Evolutionary conservation across 208 protist genomes (phyloP), one percentile per base, ranked within the genome.

Genomic region (Endotrypanum monterogeii): DNA sequence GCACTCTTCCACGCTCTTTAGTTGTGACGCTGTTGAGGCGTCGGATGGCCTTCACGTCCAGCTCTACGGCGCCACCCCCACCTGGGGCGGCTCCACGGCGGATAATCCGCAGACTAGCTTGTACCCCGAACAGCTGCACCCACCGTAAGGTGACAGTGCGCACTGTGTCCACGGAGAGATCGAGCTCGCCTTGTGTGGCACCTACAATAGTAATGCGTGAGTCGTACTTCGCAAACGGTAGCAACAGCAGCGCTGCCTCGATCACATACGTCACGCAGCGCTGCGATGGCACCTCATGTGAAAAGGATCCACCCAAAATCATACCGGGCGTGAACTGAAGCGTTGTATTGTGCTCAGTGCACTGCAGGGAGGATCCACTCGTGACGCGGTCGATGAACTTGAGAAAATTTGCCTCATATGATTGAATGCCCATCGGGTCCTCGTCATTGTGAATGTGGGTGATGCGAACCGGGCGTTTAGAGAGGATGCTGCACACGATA

Each of bases 361-460:
- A 87, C 74, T 95, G 83, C 50, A 98, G 86, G 7, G 71, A 76
- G 3, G 92, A 95, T 1, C 95, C 95, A 65, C 89, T 96, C 20
- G 95, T 97, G 65, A 98, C 78, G 62, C 91, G 89, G 70, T 96
- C 93, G 52, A 98, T 88, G 61, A 98, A 97, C 82, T 96, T 96
- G 44, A 98, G 82, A 63, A 98, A 98, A 79, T 97, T 98, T 16
- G 88, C 93, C 78, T 98, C 93, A 58, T 83, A 81, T 3, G 76
- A 41, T 73, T 93, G 82, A 68, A 98, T 86, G 66, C 94, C 94
- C 66, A 85, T 79, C 2, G 90, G 89, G 35, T 94, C 90, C 37
- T 88, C 87, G 32, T 91, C 86, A 16, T 78, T 74, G 73, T 94
- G 89, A 61, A 96, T 87, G 63, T 83, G 76, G 16, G 86, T 86